These are phyloP conservation scores for Artemisia annua DNA, from an alignment of 129 eudicot genomes.

Conservation along the genomic window DNA sequence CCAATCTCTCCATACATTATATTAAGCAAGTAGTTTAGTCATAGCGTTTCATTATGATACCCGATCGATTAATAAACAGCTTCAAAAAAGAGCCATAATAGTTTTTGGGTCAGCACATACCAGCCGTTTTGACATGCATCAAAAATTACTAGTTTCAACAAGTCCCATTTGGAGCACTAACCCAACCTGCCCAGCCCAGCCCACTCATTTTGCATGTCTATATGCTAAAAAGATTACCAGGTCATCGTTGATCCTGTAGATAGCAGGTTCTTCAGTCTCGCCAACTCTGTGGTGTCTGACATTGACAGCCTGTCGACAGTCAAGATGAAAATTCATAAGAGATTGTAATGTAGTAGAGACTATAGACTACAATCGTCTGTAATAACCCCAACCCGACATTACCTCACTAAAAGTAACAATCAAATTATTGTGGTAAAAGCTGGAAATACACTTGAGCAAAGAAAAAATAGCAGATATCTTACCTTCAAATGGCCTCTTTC, in stretches of 20 bases:
- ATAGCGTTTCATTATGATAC: too few species aligned
- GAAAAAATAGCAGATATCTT: too few species aligned
- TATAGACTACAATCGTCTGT: neutral
- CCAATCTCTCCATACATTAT: too few species aligned
- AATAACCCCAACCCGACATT: neutral
- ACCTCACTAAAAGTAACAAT: neutral
- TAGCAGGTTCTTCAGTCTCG: constrained; percentile 78
- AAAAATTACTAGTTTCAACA: too few species aligned
- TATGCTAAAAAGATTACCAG: constrained; percentile 48
- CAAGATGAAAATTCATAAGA: constrained; percentile 18
- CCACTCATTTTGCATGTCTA: neutral
- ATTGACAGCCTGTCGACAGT: constrained; percentile 68
- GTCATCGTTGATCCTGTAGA: constrained; percentile 91
- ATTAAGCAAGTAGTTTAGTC: too few species aligned
- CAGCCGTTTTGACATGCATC: too few species aligned
- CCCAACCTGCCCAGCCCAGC: neutral
- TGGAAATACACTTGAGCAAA: too few species aligned
- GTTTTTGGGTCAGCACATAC: too few species aligned
- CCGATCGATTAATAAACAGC: too few species aligned
- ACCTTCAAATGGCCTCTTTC: constrained; percentile 99
- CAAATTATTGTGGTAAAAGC: neutral
- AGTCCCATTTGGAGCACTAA: neutral
- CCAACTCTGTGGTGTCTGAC: constrained; percentile 89
- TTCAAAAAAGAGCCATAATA: too few species aligned
- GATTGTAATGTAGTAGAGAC: neutral